These are phyloP conservation scores for Mycena venus DNA, from an alignment of 768 basidiomycete genomes.

Conservation along the genomic window DNA sequence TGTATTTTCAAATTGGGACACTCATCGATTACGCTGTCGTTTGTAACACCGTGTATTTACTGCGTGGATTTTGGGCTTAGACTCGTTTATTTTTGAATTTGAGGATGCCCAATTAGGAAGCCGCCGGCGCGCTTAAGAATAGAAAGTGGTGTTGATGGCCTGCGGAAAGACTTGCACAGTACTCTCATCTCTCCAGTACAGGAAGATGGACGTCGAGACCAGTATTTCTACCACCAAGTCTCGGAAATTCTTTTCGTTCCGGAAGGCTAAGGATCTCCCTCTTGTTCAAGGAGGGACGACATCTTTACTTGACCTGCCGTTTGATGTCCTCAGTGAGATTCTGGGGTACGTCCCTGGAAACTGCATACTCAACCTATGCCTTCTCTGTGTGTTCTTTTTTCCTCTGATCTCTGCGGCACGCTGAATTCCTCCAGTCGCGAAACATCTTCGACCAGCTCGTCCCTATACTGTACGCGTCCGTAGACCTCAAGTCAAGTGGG, in stretches of 20 bases:
- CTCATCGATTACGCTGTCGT: background rate
- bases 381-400: background rate
- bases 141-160: background rate
- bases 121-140: background rate
- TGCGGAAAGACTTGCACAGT: too few relatives aligned
- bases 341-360: background rate
- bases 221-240: background rate
- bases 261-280: too few relatives aligned
- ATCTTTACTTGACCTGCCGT: background rate
- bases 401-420: background rate
- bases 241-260: background rate
- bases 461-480: slow-evolving; percentile 25
- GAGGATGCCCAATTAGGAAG: background rate
- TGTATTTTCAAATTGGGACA: slow-evolving; percentile 4
- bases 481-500: slow-evolving; percentile 28
- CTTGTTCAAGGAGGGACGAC: background rate
- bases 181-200: background rate
- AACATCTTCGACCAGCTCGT: slow-evolving; percentile 11
- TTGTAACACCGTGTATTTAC: background rate
- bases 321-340: slow-evolving; percentile 1
- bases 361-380: slow-evolving; percentile 10
- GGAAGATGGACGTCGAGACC: background rate
- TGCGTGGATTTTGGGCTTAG: background rate
- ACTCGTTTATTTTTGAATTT: background rate
- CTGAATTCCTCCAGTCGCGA: slow-evolving; percentile 10